These are phyloP conservation scores for Lichtheimia hyalospora DNA, from an alignment of 371 early-diverging fungal species.

Conservation along the genomic window DNA sequence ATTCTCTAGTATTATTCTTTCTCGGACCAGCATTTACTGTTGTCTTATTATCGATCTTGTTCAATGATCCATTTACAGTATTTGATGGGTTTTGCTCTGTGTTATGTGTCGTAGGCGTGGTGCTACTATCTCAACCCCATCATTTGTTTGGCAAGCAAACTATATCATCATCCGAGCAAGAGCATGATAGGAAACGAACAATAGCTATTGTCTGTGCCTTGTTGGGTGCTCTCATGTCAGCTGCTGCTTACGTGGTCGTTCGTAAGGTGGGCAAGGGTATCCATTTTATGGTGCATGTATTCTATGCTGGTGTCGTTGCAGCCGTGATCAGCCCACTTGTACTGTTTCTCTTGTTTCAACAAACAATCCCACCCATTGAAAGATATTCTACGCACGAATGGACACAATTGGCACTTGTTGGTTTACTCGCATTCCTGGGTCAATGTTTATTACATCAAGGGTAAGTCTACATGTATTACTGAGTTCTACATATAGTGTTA, in stretches of 20 bases:
- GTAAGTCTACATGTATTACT: slow-evolving; percentile 14
- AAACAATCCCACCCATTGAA: not conserved
- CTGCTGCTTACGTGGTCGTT: slow-evolving; percentile 71
- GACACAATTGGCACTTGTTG: slow-evolving; percentile 46
- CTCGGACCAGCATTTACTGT: slow-evolving; percentile 78
- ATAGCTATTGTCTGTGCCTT: slow-evolving; percentile 54
- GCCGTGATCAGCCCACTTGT: slow-evolving; percentile 34
- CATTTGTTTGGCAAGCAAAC: slow-evolving; percentile 48
- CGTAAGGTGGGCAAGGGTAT: slow-evolving; percentile 66
- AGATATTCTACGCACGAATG: slow-evolving; percentile 2
- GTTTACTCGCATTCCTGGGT: slow-evolving; percentile 68
- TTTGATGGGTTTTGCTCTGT: slow-evolving; percentile 58
- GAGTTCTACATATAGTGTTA: not conserved
- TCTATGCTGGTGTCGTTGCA: slow-evolving; percentile 70
- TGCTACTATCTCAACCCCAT: slow-evolving; percentile 66
- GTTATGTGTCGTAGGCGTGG: slow-evolving; percentile 65
- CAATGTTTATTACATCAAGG: slow-evolving; percentile 77
- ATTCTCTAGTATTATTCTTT: slow-evolving; percentile 64
- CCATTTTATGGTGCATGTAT: slow-evolving; percentile 75
- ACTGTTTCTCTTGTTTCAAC: slow-evolving; percentile 41
- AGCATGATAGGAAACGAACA: slow-evolving; percentile 21
- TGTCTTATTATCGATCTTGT: slow-evolving; percentile 59
- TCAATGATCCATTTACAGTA: slow-evolving; percentile 65
- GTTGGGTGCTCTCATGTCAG: slow-evolving; percentile 62
- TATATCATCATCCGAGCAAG: slow-evolving; percentile 1